These are phyloP conservation scores for Coemansia sp. DNA, from an alignment of 192 early-diverging fungal species.

Conservation along the genomic window DNA sequence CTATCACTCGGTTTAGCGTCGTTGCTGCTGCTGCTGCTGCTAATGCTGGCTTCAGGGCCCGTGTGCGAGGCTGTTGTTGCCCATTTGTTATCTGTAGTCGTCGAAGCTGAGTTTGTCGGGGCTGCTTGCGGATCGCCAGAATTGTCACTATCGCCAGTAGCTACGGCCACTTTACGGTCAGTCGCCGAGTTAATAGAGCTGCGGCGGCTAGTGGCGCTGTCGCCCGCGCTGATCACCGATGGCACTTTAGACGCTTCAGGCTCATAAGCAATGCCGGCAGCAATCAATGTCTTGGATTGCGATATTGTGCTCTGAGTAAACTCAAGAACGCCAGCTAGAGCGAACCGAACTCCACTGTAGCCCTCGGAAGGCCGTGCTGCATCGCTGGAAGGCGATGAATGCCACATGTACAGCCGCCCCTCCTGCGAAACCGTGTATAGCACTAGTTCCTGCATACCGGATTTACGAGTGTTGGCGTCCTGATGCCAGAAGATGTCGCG, in stretches of 20 bases:
- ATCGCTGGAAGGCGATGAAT: constrained; percentile 2
- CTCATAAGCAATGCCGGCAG: background rate
- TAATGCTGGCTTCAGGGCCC: no score
- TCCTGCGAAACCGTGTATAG: constrained; percentile 20
- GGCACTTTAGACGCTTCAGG: background rate
- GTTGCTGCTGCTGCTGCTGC: background rate
- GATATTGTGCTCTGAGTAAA: background rate
- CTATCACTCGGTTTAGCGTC: background rate
- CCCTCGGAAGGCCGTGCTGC: background rate
- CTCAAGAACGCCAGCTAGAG: background rate
- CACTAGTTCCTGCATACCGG: background rate
- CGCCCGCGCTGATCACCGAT: background rate
- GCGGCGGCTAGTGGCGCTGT: background rate
- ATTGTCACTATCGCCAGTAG: background rate
- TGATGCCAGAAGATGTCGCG: constrained; percentile 30
- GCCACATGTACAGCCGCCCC: constrained; percentile 19
- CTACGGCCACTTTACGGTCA: background rate
- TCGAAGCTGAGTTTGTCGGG: background rate
- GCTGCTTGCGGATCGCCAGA: background rate
- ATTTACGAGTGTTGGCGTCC: background rate
- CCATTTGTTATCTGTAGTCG: background rate
- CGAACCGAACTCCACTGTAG: constrained; percentile 11
- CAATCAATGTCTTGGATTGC: background rate
- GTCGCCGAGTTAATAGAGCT: background rate
- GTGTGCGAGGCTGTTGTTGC: background rate